Evolutionary conservation across 495 filamentous ascomycete genomes (phyloP).

Genomic region (Penicillium arizonense): DNA sequence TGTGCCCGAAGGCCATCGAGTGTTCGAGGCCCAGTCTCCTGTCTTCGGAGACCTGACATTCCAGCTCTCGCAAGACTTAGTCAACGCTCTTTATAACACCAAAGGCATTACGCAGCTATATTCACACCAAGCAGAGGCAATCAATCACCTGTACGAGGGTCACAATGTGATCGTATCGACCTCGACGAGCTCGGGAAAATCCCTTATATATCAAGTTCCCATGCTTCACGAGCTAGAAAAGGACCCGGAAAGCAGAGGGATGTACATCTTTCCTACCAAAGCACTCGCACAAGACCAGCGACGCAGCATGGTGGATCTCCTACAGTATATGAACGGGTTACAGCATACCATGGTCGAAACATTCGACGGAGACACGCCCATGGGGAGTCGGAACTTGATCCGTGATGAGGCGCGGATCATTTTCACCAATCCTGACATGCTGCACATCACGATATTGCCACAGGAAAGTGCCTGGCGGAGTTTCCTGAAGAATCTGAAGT

Average conservation of each 20-base stretch:
- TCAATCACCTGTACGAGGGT: constrained; percentile 82
- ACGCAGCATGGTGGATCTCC: constrained; percentile 80
- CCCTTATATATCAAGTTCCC: constrained; percentile 92
- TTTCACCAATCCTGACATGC: constrained; percentile 98
- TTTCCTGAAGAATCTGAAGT: constrained; percentile 86
- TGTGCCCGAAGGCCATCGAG: constrained; percentile 88
- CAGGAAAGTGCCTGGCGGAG: constrained; percentile 87
- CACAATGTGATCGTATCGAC: constrained; percentile 90
- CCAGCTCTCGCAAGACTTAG: constrained; percentile 80
- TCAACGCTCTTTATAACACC: constrained; percentile 92
- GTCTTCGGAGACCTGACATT: constrained; percentile 85
- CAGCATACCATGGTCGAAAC: constrained; percentile 80
- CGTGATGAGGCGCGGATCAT: constrained; percentile 90
- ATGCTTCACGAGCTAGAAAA: constrained; percentile 85
- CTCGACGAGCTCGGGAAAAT: constrained; percentile 95
- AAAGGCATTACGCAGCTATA: constrained; percentile 85
- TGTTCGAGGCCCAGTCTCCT: constrained; percentile 84
- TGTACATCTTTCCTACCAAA: constrained; percentile 99
- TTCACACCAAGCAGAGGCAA: constrained; percentile 91
- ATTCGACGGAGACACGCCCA: constrained; percentile 92
- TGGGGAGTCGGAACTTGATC: constrained; percentile 72
- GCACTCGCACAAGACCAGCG: constrained; percentile 94
- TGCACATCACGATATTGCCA: constrained; percentile 91
- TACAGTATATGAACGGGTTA: constrained; percentile 76
- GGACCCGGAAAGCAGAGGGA: constrained; percentile 73